Evolutionary conservation across 2,329 filamentous ascomycete genomes (phyloP), one percentile per base, ranked within the genome.

Genomic region (Diaporthe amygdali): DNA sequence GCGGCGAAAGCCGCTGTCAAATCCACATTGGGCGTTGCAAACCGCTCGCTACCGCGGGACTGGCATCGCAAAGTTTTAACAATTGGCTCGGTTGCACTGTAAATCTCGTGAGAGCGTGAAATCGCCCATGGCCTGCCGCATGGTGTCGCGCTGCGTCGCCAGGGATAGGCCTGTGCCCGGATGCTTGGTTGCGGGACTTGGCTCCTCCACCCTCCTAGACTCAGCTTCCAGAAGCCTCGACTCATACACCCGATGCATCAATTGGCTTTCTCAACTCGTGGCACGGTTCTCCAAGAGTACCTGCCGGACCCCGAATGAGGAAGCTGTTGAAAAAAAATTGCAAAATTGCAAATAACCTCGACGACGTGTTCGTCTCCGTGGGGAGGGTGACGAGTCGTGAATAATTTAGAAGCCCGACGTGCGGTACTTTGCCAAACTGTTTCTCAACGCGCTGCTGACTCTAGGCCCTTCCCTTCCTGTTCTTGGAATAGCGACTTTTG

Each of bases 151-250:
- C 51, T 27, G 41, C 52, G 34, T 51, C n/a, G n/a, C 39, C 66
- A 68, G 66, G 66, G 66, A 68, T 68, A 68, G 10, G 66, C 66
- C 66, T 68, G 66, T 51, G 51, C 37, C 51, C 7, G 66, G 39
- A 55, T 56, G 51, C 51, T 47, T 56, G 56, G 41, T 56, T 39
- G 39, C 52, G 51, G 20, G 66, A 15, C 30, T 55, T 44, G 66
- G 66, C 51, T 9, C 39, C 51, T 44, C 52, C 30, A 56, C 54
- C 12, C 52, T 47, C 12, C 15, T 52, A 20, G 17, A 47, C 41
- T 44, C 20, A 20, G 22, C 52, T 68, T 68, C 66, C 55, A 68
- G 52, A 68, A 59, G 66, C 41, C 66, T 37, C 52, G 52, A 59
- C 46, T 59, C 41, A 30, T 59, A 39, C 52, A 41, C 47, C 52